Evolutionary conservation across 2,329 filamentous ascomycete species (phyloP), one percentile per base, ranked within the genome.

Genomic region (Tetracladium maxilliforme): DNA sequence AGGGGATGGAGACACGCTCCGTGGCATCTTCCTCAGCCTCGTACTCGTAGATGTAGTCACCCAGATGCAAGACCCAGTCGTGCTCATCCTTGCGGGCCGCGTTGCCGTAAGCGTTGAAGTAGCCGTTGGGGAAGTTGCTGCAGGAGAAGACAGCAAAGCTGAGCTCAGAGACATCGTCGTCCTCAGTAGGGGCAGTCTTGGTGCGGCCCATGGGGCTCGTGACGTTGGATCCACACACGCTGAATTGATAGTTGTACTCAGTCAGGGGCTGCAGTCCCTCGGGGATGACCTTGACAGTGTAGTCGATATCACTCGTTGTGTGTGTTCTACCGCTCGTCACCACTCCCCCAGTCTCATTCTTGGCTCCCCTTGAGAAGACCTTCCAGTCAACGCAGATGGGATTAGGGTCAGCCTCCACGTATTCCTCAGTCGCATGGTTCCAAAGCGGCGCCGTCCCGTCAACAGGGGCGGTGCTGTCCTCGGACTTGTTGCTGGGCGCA

Each of bases 301-400:
- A 84, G 41, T 84, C 78, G 23, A 83, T 67, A 41, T 83, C 77
- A 2, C 67, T 75, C 18, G 64, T 77, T 0, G 78, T 83, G 40
- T 71, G 80, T 2, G 62, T 72, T 18, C 50, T 63, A 5, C 77
- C 77, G 2, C 52, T 53, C 25, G 62, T 55, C 3, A 67, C 65
- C 6, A 66, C 49, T n/a, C n/a, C n/a, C n/a, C n/a, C n/a, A n/a
- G n/a, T n/a, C 3, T 52, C 39, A 8, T 48, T 47, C 17, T 64
- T 52, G 3, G 30, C 45, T 24, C 56, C 41, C 35, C 62, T 58
- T 12, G 50, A 48, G 10, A 58, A 56, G 11, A 81, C 62, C 29
- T 62, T 64, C 57, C 70, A 83, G 18, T 72, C 58, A 1, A 82
- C 61, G 37, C 77, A 83, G 16, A 81, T 58, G 0, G 76, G 72